phyloP scores from a whole-genome alignment of 768 basidiomycete species.

The Tylopilus balloui region DNA sequence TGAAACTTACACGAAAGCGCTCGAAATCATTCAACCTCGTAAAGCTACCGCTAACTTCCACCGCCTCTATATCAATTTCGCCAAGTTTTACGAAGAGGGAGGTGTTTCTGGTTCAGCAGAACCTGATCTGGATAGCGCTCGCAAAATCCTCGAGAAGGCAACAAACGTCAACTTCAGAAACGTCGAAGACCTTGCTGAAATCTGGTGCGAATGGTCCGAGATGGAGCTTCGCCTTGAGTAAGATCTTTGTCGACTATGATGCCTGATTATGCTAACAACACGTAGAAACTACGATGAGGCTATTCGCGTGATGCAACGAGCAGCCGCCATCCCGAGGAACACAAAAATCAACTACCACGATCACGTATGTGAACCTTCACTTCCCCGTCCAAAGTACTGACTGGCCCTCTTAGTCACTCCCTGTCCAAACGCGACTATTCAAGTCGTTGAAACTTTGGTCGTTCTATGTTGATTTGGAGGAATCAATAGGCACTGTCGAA shows the following conservation, averaged over 20 bases:
- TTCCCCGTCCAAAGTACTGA: conserved; percentile 11
- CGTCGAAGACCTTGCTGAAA: conserved; percentile 97
- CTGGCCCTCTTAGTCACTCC: conserved; percentile 51
- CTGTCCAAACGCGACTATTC: conserved; percentile 88
- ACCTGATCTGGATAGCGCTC: conserved; percentile 74
- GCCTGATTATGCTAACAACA: conserved; percentile 7
- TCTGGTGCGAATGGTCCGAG: conserved; percentile 99
- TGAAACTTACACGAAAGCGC: conserved; percentile 86
- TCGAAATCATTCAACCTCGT: conserved; percentile 83
- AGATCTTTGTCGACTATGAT: conserved; percentile 28
- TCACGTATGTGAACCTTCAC: conserved; percentile 53
- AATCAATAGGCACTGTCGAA: conserved; percentile 92
- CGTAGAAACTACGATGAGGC: conserved; percentile 95
- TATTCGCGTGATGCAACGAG: conserved; percentile 94
- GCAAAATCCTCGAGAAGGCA: conserved; percentile 91
- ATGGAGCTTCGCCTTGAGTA: conserved; percentile 96
- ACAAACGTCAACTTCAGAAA: conserved; percentile 87
- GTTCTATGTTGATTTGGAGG: conserved; percentile 96
- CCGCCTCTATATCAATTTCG: conserved; percentile 89
- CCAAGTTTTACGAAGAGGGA: conserved; percentile 96
- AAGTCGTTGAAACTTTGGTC: conserved; percentile 99
- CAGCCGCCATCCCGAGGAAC: conserved; percentile 85
- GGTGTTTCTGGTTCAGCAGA: conserved; percentile 78
- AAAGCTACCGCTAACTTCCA: conserved; percentile 90
- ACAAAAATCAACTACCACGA: conserved; percentile 91